Conservation (phyloP, 2,329 filamentous ascomycete species). For the Xylaria sp. region DNA sequence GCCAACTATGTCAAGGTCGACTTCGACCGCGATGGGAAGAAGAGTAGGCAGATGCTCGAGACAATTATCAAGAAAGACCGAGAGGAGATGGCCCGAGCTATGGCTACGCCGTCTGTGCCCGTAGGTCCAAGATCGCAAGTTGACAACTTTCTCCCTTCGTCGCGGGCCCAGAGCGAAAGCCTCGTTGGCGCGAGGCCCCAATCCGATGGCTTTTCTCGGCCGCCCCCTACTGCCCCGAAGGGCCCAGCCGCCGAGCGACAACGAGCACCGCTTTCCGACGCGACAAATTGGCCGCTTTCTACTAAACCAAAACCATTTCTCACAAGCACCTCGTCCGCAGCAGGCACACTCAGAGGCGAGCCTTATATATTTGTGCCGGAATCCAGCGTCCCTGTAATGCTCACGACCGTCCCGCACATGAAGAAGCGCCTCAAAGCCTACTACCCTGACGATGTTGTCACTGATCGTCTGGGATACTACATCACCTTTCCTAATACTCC, state of each 20-base stretch:
- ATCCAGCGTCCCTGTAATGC: conserved; percentile 85
- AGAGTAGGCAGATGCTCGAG: conserved; percentile 82
- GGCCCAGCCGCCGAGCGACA: conserved; percentile 73
- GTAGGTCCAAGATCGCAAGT: conserved; percentile 48
- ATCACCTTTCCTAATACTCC: conserved; percentile 86
- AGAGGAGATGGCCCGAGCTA: conserved; percentile 61
- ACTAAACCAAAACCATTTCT: conserved; percentile 61
- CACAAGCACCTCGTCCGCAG: conserved; percentile 73
- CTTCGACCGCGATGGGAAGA: conserved; percentile 87
- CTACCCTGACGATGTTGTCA: conserved; percentile 80
- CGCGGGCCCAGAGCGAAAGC: conserved; percentile 24
- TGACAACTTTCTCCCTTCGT: conserved; percentile 30
- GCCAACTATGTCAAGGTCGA: conserved; percentile 81
- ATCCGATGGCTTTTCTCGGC: conserved; percentile 63
- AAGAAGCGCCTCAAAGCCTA: conserved; percentile 89
- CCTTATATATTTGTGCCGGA: conserved; percentile 94
- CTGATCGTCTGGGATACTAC: conserved; percentile 89
- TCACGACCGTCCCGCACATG: conserved; percentile 87
- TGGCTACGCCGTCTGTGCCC: conserved; percentile 39
- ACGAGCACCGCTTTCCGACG: conserved; percentile 48
- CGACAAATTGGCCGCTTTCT: conserved; percentile 51
- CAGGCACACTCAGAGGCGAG: conserved; percentile 75
- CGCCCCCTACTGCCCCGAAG: conserved; percentile 87
- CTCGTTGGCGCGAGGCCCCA: conserved; percentile 45
- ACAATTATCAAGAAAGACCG: conserved; percentile 75